phyloP scores from a whole-genome alignment of 768 basidiomycete genomes.

The Chalciporus piperatus region DNA sequence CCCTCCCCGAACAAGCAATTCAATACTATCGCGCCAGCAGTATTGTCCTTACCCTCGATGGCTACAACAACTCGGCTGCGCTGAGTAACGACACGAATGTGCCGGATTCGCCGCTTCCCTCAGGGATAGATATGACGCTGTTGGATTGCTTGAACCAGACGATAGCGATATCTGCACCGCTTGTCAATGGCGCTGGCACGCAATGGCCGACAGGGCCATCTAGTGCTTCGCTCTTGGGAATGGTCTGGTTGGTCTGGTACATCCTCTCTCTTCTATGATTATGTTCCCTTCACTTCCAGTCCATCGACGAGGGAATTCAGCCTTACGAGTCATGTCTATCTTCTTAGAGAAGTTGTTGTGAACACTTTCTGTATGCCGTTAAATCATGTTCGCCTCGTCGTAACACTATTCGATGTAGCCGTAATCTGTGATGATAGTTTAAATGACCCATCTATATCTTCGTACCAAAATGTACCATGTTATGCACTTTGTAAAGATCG shows the following conservation, averaged over 20 bases:
- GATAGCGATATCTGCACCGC: slow-evolving; percentile 55
- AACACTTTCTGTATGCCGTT: too few relatives aligned
- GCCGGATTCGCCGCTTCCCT: slow-evolving; percentile 50
- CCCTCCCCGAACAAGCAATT: slow-evolving; percentile 52
- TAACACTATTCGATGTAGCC: background rate
- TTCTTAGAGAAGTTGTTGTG: too few relatives aligned
- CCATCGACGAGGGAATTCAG: too few relatives aligned
- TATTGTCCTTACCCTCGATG: slow-evolving; percentile 58
- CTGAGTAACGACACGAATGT: slow-evolving; percentile 38
- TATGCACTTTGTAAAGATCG: too few relatives aligned
- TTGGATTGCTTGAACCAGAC: slow-evolving; percentile 61
- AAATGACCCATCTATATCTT: too few relatives aligned
- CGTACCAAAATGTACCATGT: too few relatives aligned
- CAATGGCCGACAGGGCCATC: slow-evolving; percentile 9
- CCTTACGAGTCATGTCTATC: too few relatives aligned
- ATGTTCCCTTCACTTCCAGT: too few relatives aligned
- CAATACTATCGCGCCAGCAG: slow-evolving; percentile 71
- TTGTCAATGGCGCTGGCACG: slow-evolving; percentile 41
- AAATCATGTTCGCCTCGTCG: too few relatives aligned
- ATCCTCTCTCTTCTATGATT: background rate
- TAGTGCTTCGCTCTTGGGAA: slow-evolving; percentile 5
- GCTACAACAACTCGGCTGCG: slow-evolving; percentile 62
- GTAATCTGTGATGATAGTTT: background rate
- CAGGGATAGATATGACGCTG: slow-evolving; percentile 46
- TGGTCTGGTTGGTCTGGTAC: slow-evolving; percentile 21